Conservation (phyloP, 768 basidiomycete species). For the Terana coerulea region DNA sequence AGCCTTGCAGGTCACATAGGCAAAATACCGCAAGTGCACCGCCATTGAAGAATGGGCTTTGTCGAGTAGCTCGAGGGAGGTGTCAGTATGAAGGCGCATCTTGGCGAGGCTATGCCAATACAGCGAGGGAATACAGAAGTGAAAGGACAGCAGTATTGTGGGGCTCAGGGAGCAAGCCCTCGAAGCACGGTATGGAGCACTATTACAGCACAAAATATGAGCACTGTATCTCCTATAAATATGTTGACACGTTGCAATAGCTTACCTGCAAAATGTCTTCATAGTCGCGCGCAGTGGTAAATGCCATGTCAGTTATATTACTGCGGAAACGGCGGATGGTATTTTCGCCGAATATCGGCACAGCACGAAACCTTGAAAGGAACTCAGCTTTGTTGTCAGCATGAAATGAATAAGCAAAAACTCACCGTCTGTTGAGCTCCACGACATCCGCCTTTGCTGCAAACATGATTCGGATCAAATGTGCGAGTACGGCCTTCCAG, state of each 20-base stretch:
- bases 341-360: not conserved
- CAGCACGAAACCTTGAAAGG: slow-evolving; percentile 2
- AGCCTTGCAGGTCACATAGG: slow-evolving; percentile 17
- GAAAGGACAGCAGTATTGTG: not conserved
- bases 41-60: slow-evolving; percentile 15
- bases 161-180: not conserved
- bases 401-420: slow-evolving; percentile 24
- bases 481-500: slow-evolving; percentile 35
- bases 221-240: not conserved
- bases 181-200: not conserved
- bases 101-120: slow-evolving; percentile 35
- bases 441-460: not conserved
- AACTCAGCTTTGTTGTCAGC: not conserved
- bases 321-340: not conserved
- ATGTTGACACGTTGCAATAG: too few species aligned
- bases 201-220: not conserved
- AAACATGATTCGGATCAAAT: slow-evolving; percentile 32
- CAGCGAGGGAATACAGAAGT: slow-evolving; percentile 4
- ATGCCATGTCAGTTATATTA: not conserved
- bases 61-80: slow-evolving; percentile 20
- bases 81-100: slow-evolving; percentile 28
- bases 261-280: not conserved
- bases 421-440: slow-evolving; percentile 1
- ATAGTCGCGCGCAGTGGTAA: not conserved
- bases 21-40: slow-evolving; percentile 22